These are phyloP conservation scores for Domatiomyces catenatus DNA, from an alignment of 2,329 filamentous ascomycete species.

Conservation along the genomic window DNA sequence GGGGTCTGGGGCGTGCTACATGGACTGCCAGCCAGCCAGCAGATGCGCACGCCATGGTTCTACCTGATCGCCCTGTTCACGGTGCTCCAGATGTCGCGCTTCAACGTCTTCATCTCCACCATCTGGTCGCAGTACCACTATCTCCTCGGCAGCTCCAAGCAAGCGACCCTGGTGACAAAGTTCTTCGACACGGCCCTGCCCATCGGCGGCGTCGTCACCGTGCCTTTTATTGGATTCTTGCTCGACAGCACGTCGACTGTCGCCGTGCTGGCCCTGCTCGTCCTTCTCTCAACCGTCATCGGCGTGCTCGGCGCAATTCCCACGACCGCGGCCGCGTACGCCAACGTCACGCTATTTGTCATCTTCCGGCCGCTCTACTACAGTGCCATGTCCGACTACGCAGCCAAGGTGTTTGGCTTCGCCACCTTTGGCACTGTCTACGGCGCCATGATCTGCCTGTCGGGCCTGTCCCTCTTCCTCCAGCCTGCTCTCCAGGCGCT, in stretches of 20 bases:
- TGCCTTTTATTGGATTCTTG: conserved; percentile 69
- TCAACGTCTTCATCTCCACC: conserved; percentile 82
- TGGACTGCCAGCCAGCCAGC: conserved; percentile 49
- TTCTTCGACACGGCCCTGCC: conserved; percentile 77
- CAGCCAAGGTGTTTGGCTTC: conserved; percentile 85
- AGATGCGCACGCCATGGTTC: conserved; percentile 72
- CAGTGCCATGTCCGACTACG: conserved; percentile 77
- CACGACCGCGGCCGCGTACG: conserved; percentile 52
- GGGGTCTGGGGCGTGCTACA: conserved; percentile 81
- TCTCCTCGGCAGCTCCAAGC: conserved; percentile 47
- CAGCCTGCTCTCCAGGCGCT: conserved; percentile 67
- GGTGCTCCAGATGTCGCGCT: conserved; percentile 55
- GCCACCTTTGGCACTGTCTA: conserved; percentile 84
- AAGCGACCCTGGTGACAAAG: conserved; percentile 56
- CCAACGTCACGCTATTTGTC: conserved; percentile 69
- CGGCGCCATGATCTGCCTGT: conserved; percentile 72
- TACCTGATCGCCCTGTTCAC: conserved; percentile 67
- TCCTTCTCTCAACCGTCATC: conserved; percentile 55
- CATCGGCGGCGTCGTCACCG: conserved; percentile 61
- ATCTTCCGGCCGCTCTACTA: conserved; percentile 82
- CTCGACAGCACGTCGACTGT: conserved; percentile 65
- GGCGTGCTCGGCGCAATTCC: conserved; percentile 64
- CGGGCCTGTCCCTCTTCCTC: conserved; percentile 67
- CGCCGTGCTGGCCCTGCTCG: conserved; percentile 53
- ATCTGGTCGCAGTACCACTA: conserved; percentile 66